phyloP scores from a whole-genome alignment of 495 filamentous ascomycete genomes.

The Annulohypoxylon stygium region DNA sequence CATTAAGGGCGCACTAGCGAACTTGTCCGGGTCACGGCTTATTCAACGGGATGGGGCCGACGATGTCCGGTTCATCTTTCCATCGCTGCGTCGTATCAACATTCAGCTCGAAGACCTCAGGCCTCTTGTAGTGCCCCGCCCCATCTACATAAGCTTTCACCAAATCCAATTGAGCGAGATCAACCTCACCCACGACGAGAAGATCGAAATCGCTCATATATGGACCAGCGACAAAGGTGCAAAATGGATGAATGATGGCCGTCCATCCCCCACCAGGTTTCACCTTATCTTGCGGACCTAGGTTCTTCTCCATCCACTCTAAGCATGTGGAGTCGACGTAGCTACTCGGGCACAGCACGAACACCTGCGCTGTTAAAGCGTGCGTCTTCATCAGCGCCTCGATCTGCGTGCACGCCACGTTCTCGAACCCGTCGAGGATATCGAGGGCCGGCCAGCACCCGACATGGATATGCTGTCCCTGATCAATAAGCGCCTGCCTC shows the following conservation, averaged over 20 bases:
- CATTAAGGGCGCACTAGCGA: background rate
- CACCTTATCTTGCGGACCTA: slow-evolving; percentile 57
- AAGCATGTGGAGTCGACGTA: slow-evolving; percentile 58
- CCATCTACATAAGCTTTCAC: slow-evolving; percentile 60
- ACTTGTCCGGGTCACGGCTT: slow-evolving; percentile 2
- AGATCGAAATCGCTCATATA: slow-evolving; percentile 52
- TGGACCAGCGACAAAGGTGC: slow-evolving; percentile 53
- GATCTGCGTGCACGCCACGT: slow-evolving; percentile 55
- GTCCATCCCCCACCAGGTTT: slow-evolving; percentile 58
- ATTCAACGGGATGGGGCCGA: slow-evolving; percentile 46
- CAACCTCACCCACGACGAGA: slow-evolving; percentile 55
- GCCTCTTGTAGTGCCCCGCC: slow-evolving; percentile 57
- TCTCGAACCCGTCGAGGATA: slow-evolving; percentile 55
- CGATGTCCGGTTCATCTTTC: slow-evolving; percentile 53
- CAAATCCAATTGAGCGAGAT: slow-evolving; percentile 52
- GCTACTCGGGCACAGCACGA: slow-evolving; percentile 55
- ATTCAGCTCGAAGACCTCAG: slow-evolving; percentile 54
- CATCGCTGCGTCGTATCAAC: slow-evolving; percentile 51
- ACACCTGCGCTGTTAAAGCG: slow-evolving; percentile 58
- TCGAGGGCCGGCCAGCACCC: slow-evolving; percentile 59
- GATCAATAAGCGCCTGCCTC: slow-evolving; percentile 56
- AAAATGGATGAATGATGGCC: slow-evolving; percentile 55
- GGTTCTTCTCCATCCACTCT: slow-evolving; percentile 57
- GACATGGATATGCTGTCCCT: slow-evolving; percentile 57
- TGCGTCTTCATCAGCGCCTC: slow-evolving; percentile 62